Evolutionary conservation across 495 filamentous ascomycete genomes (phyloP).

Genomic region (Xylaria palmicola): DNA sequence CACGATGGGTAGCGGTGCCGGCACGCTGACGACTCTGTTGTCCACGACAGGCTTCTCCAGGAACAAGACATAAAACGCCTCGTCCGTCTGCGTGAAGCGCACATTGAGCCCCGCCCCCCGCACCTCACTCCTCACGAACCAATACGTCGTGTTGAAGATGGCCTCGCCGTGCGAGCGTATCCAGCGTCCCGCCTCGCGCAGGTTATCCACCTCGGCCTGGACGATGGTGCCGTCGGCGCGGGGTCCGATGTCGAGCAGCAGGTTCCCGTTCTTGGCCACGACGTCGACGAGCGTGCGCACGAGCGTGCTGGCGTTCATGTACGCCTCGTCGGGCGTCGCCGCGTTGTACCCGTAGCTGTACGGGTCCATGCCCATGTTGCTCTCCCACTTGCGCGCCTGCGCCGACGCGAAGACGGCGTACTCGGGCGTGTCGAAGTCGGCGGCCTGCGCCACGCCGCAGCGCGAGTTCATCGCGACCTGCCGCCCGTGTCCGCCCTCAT

Average conservation of each 20-base stretch:
- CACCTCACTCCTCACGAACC: slow-evolving; percentile 50
- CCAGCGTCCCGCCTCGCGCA: slow-evolving; percentile 52
- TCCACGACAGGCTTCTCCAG: slow-evolving; percentile 38
- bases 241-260: slow-evolving; percentile 56
- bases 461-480: slow-evolving; percentile 54
- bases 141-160: slow-evolving; percentile 58
- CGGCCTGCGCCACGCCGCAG: slow-evolving; percentile 46
- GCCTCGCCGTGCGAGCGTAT: slow-evolving; percentile 52
- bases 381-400: slow-evolving; percentile 56
- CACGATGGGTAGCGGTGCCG: slow-evolving; percentile 46
- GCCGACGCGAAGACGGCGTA: slow-evolving; percentile 49
- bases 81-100: slow-evolving; percentile 50
- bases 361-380: slow-evolving; percentile 55
- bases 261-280: slow-evolving; percentile 55
- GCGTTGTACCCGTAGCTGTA: slow-evolving; percentile 56
- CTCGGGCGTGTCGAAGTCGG: slow-evolving; percentile 54
- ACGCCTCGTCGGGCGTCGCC: slow-evolving; percentile 44
- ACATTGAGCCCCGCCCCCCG: slow-evolving; percentile 36
- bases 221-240: slow-evolving; percentile 53
- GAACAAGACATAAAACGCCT: slow-evolving; percentile 54
- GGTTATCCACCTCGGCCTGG: slow-evolving; percentile 43
- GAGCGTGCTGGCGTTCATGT: slow-evolving; percentile 51
- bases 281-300: slow-evolving; percentile 51
- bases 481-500: slow-evolving; percentile 38
- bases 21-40: slow-evolving; percentile 33